phyloP scores from a whole-genome alignment of 148 eudicot genomes.

The Mesembryanthemum crystallinum region DNA sequence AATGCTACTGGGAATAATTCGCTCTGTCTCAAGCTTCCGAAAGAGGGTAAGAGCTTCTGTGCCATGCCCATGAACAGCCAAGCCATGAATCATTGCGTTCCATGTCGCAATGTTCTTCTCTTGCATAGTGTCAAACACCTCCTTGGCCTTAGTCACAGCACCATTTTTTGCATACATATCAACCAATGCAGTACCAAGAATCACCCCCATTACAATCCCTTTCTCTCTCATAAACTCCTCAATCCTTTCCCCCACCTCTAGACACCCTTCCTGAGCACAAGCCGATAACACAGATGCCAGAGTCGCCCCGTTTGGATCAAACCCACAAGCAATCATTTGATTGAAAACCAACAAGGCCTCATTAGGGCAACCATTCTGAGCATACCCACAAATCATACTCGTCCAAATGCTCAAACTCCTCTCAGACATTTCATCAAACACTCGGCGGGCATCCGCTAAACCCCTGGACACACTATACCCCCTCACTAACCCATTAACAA shows the following conservation, averaged over 20 bases:
- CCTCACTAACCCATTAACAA: constrained; percentile 59
- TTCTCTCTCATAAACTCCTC: constrained; percentile 43
- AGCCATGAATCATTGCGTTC: constrained; percentile 86
- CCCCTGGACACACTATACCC: constrained; percentile 37
- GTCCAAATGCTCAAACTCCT: constrained; percentile 82
- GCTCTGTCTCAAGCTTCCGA: constrained; percentile 35
- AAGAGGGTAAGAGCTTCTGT: constrained; percentile 57
- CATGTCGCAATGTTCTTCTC: constrained; percentile 67
- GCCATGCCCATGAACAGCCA: constrained; percentile 76
- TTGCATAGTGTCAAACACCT: constrained; percentile 54
- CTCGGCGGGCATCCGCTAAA: constrained; percentile 41
- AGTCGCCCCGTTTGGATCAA: constrained; percentile 64
- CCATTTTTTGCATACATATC: constrained; percentile 84
- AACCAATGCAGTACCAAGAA: constrained; percentile 82
- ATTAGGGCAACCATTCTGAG: constrained; percentile 45
- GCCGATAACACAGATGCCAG: constrained; percentile 72
- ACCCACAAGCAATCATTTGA: constrained; percentile 45
- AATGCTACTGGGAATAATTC: constrained; percentile 44
- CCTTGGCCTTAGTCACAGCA: constrained; percentile 47
- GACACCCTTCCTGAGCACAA: constrained; percentile 65
- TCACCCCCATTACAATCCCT: constrained; percentile 43
- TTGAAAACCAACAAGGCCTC: constrained; percentile 60
- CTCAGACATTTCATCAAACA: constrained; percentile 38
- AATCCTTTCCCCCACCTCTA: constrained; percentile 63
- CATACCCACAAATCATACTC: constrained; percentile 70